Percentiles rank a stretch among this genome's conserved stretches.
Conservation (phyloP, 805 yeast genomes). For the Sporopachydermia quercuum region DNA sequence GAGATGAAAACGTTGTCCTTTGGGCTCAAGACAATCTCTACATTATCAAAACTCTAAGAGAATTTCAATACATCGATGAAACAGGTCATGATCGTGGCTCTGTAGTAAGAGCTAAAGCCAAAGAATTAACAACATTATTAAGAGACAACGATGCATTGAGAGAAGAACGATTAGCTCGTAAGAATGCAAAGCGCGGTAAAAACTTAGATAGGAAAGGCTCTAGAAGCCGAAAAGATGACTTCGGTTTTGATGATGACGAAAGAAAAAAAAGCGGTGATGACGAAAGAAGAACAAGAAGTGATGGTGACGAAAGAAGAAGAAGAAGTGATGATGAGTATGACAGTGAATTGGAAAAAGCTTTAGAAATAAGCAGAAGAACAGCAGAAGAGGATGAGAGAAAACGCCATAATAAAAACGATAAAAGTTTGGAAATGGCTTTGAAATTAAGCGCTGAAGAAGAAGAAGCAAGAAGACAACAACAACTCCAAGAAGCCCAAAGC, state of each 20-base stretch:
- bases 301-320: constrained; percentile 15
- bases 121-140: constrained; percentile 67
- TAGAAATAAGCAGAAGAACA: constrained; percentile 65
- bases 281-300: constrained; percentile 12
- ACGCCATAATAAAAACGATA: constrained; percentile 35
- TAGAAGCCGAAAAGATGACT: constrained; percentile 10
- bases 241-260: constrained; percentile 4
- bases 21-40: constrained; percentile 89
- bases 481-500: constrained; percentile 18
- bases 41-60: constrained; percentile 78
- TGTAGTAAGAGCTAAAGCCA: constrained; percentile 65
- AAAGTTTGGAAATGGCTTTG: constrained; percentile 54
- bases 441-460: constrained; percentile 67
- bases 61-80: constrained; percentile 73
- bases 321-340: constrained; percentile 37
- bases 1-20: constrained; percentile 74
- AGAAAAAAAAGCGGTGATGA: constrained; percentile 4
- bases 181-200: constrained; percentile 10
- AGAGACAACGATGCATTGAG: constrained; percentile 69
- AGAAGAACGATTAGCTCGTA: constrained; percentile 42
- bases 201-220: constrained; percentile 5
- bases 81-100: constrained; percentile 71
- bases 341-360: constrained; percentile 63
- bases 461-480: constrained; percentile 35
- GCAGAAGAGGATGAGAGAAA: constrained; percentile 72